A percentile compares a stretch with the other conserved stretches of the same genome.
Evolutionary conservation across 345 rosid genomes (phyloP).

Genomic region (Dipteronia dyeriana): DNA sequence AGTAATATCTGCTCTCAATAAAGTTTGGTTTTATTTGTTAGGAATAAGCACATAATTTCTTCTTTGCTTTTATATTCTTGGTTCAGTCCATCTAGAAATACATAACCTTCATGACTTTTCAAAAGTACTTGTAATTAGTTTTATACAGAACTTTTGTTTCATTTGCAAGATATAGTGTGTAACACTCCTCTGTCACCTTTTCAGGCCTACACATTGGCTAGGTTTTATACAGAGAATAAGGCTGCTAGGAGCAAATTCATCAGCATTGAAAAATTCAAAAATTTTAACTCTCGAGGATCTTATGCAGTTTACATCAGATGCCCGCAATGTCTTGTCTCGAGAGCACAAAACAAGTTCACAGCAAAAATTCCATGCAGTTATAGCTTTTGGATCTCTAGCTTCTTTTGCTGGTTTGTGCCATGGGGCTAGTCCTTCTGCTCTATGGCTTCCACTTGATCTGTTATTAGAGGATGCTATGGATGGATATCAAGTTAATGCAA

Average conservation of each 20-base stretch:
- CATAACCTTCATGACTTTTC: background rate
- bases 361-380: slow-evolving; percentile 52
- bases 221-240: slow-evolving; percentile 57
- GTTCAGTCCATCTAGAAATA: background rate
- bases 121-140: background rate
- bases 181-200: slow-evolving; percentile 9
- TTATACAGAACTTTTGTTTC: background rate
- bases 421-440: slow-evolving; percentile 68
- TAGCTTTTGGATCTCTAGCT: slow-evolving; percentile 64
- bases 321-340: slow-evolving; percentile 33
- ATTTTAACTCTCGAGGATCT: slow-evolving; percentile 43
- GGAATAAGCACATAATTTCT: background rate
- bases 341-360: slow-evolving; percentile 50
- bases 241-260: slow-evolving; percentile 62
- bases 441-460: slow-evolving; percentile 97
- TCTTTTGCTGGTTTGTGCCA: slow-evolving; percentile 62
- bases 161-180: slow-evolving; percentile 19
- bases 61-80: background rate
- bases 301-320: slow-evolving; percentile 57
- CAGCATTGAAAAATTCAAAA: slow-evolving; percentile 58
- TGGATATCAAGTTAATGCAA: slow-evolving; percentile 73
- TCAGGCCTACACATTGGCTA: slow-evolving; percentile 72
- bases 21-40: slow-evolving; percentile 3
- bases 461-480: slow-evolving; percentile 94
- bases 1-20: background rate